phyloP scores from a whole-genome alignment of 1,284 basidiomycete species.

The Golubevia sp. region DNA sequence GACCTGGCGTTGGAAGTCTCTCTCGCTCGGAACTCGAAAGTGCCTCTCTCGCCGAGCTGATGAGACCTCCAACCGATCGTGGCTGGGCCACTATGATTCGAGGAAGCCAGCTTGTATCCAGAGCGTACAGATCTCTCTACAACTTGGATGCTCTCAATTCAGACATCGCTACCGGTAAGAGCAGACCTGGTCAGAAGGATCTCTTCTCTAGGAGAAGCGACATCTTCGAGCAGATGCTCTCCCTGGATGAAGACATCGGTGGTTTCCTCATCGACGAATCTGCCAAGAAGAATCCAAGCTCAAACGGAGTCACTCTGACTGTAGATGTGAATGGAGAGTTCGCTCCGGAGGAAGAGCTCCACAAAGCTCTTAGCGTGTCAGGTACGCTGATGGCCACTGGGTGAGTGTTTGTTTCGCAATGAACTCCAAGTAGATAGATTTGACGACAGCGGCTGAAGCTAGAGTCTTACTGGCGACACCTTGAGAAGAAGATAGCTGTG shows the following conservation, averaged over 20 bases:
- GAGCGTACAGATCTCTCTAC: conserved; percentile 34
- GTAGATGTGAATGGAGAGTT: neutral
- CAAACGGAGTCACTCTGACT: neutral
- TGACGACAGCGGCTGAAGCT: no score
- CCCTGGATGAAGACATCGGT: conserved; percentile 34
- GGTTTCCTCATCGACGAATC: neutral
- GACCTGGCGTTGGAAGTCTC: neutral
- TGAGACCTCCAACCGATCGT: neutral
- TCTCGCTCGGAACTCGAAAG: neutral
- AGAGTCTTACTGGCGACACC: no score
- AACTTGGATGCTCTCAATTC: conserved; percentile 34
- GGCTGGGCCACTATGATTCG: conserved; percentile 17
- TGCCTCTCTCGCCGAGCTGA: neutral
- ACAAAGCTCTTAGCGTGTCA: neutral
- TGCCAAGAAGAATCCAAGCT: neutral
- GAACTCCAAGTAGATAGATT: no score
- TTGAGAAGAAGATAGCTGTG: no score
- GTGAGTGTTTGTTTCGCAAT: no score
- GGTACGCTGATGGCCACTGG: neutral
- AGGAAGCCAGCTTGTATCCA: conserved; percentile 39
- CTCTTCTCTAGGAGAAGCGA: conserved; percentile 15
- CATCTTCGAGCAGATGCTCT: conserved; percentile 41
- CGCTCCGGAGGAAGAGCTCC: neutral
- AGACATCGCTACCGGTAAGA: conserved; percentile 18
- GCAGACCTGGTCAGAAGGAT: conserved; percentile 19